These are phyloP conservation scores for Fusarium chaquense DNA, from an alignment of 2,329 filamentous ascomycete species.

Conservation along the genomic window DNA sequence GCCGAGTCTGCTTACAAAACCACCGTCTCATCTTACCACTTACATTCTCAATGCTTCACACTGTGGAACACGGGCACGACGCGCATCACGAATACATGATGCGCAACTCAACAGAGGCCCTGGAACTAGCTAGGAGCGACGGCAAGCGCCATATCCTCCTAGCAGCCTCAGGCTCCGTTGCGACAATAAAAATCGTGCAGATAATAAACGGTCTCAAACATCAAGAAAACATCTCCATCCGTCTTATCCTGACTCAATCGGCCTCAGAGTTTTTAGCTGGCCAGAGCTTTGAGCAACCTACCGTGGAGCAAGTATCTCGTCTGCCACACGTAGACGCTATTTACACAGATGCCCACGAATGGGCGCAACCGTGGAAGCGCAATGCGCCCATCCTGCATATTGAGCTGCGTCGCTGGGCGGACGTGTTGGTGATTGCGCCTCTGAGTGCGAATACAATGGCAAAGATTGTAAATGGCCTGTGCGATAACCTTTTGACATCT, in stretches of 20 bases:
- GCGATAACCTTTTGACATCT: constrained; percentile 79
- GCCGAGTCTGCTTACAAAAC: constrained; percentile 21
- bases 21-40: not conserved
- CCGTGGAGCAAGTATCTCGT: constrained; percentile 66
- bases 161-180: constrained; percentile 71
- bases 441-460: constrained; percentile 87
- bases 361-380: constrained; percentile 80
- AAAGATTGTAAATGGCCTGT: constrained; percentile 82
- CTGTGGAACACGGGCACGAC: constrained; percentile 39
- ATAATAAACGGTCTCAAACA: constrained; percentile 71
- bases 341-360: constrained; percentile 88
- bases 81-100: constrained; percentile 39
- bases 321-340: constrained; percentile 82
- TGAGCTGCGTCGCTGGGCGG: constrained; percentile 81
- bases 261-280: constrained; percentile 81
- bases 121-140: constrained; percentile 52
- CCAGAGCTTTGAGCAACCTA: constrained; percentile 82
- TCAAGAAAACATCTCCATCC: constrained; percentile 75
- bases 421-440: constrained; percentile 83
- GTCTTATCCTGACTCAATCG: constrained; percentile 82
- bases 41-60: constrained; percentile 41
- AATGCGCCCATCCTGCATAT: constrained; percentile 90
- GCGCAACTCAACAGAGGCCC: constrained; percentile 49
- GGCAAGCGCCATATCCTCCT: constrained; percentile 59
- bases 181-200: constrained; percentile 83